Evolutionary conservation across 139 green algal species (phyloP).

Genomic region (Asterochloris erici): DNA sequence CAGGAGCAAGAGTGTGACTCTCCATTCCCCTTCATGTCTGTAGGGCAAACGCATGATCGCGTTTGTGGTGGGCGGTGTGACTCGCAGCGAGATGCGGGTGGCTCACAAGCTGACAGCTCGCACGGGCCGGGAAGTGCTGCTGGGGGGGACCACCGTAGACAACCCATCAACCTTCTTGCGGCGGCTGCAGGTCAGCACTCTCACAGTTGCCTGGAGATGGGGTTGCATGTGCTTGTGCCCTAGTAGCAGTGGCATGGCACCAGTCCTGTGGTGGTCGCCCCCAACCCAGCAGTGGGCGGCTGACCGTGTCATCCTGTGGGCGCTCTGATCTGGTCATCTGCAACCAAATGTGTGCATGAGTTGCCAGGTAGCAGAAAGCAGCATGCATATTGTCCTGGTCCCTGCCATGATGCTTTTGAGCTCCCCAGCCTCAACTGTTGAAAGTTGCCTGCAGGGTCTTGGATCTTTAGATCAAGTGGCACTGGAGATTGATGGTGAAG

Average conservation of each 20-base stretch:
- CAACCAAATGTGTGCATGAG: too few relatives aligned
- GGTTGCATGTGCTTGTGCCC: too few relatives aligned
- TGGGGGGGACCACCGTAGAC: constrained; percentile 76
- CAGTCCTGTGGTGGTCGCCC: too few relatives aligned
- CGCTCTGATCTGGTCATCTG: too few relatives aligned
- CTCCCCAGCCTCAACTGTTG: too few relatives aligned
- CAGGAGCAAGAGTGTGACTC: neutral
- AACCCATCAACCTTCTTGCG: constrained; percentile 65
- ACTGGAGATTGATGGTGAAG: constrained; percentile 10
- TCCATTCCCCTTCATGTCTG: neutral
- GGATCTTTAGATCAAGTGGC: constrained; percentile 16
- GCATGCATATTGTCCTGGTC: too few relatives aligned
- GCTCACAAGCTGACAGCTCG: constrained; percentile 66
- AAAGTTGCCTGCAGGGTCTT: neutral
- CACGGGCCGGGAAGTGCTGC: constrained; percentile 70
- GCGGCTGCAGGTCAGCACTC: constrained; percentile 28
- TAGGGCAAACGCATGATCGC: constrained; percentile 63
- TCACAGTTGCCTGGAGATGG: too few relatives aligned
- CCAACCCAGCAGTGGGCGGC: too few relatives aligned
- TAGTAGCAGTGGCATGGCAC: too few relatives aligned
- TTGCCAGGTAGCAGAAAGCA: too few relatives aligned
- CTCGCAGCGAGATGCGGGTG: constrained; percentile 77
- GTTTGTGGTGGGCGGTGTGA: constrained; percentile 87
- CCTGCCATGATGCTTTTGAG: too few relatives aligned
- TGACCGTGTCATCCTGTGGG: too few relatives aligned